Evolutionary conservation across 1,284 basidiomycete species (phyloP), one percentile per base, ranked within the genome.

Genomic region (Microbotryum violaceum): DNA sequence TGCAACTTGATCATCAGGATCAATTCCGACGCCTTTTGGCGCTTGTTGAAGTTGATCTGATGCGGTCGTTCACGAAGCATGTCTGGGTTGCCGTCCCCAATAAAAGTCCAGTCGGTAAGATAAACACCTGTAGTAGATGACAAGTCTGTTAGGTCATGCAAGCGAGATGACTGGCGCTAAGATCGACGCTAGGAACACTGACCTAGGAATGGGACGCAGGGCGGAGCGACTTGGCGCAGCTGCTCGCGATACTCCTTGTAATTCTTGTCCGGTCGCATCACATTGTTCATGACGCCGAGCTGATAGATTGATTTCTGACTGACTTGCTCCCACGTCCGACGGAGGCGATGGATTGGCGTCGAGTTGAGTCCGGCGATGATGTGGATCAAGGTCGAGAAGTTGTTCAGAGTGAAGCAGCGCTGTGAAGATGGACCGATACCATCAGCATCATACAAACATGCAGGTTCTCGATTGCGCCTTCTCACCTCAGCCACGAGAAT

Each of bases 161-260:
- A 18, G 14, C 12, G n/a, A 16, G 49, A 31, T 46, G 42, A 31
- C 9, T 31, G 31, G 31, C 31, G 54, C 23, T 29, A 27, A 37
- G 12, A 27, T 42, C 20, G 33, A 49, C 37, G 49, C 37, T 44
- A 57, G 33, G 31, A 64, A 54, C 6, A 76, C 81, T 69, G 70
- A 91, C 91, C 94, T 57, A 99, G 87, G 78, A 98, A 99, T 6
- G 96, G 96, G 0, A 98, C 93, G 75, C 93, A 97, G 54, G 96
- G 94, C 0, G 93, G 91, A 47, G 88, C 85, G 63, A 96, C 86
- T 51, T 82, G 83, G 52, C 88, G 86, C 71, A 99, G 83, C 58
- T 86, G 83, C 64, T 88, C 85, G 57, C 91, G 86, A 77, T 98
- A 98, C 71, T 87, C 89, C 37, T 84, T 86, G 78, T 96, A 98